Evolutionary conservation across 176 grass and related monocot species (phyloP), one percentile per base, ranked within the genome.

Genomic region (Secale cereale): DNA sequence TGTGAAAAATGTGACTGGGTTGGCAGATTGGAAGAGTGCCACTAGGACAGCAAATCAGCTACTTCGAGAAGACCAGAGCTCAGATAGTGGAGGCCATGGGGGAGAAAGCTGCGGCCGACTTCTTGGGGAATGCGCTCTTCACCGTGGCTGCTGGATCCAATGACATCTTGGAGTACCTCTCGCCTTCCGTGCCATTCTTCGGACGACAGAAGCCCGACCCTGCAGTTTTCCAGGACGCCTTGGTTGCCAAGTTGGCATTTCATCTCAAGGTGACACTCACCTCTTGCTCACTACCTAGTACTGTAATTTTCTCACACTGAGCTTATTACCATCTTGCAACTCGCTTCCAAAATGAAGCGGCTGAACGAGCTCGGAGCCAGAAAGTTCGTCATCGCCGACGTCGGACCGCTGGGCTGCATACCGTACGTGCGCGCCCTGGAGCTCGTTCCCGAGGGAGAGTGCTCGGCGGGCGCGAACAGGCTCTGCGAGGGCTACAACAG

Each of bases 361-460:
- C 60, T 98, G 15, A 90, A 87, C 15, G 78, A 86, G 4, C 84
- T 98, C 5, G 96, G 93, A 20, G 96, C 96, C 2, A 90, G 91
- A 27, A 98, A 92, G 43, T 71, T 95, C n/a, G 40, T 92, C 7
- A 84, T 95, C 10, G 82, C 91, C 8, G 96, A 95, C 23, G 79
- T 95, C 22, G 96, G 96, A 40, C 93, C 97, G 13, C 86, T 96
- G 17, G 97, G 97, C 0, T 98, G 97, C 68, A 96, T 96, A 78
- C 93, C 93, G 0, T 98, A 91, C 39, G 70, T 91, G 16, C 91
- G 93, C 60, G 88, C 88, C 29, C 41, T 98, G 26, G 74, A 85
- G 69, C 78, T 95, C 78, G 82, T 90, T 48, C 86, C 83, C 46
- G 36, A 70, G 50, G 86, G 91, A 0, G 81, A 81, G 74, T 98